These are phyloP conservation scores for Nakazawaea wickerhamii DNA, from an alignment of 805 yeast species.

Conservation along the genomic window DNA sequence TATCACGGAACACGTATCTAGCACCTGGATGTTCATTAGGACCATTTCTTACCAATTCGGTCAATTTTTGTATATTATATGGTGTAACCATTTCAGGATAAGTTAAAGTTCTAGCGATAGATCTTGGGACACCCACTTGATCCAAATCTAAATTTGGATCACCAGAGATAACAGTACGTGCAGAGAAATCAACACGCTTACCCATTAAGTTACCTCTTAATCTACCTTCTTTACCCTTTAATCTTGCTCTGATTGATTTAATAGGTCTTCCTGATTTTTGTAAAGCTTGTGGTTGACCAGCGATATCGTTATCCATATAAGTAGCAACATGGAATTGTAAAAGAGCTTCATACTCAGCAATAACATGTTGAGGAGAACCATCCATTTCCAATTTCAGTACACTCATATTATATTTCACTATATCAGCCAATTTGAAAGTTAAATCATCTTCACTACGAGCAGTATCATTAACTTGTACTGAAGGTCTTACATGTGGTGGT, in stretches of 20 bases:
- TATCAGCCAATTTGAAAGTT: slow-evolving; percentile 95
- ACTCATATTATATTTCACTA: slow-evolving; percentile 91
- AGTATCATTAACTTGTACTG: slow-evolving; percentile 95
- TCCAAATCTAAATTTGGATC: slow-evolving; percentile 97
- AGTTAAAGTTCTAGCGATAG: slow-evolving; percentile 91
- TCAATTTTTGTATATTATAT: slow-evolving; percentile 87
- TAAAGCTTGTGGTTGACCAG: slow-evolving; percentile 98
- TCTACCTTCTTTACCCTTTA: slow-evolving; percentile 99
- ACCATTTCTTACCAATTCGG: slow-evolving; percentile 93
- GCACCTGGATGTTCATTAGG: slow-evolving; percentile 99
- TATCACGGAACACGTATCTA: slow-evolving; percentile 94
- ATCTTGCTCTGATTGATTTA: slow-evolving; percentile 97
- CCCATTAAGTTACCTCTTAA: slow-evolving; percentile 98
- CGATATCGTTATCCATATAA: slow-evolving; percentile 98
- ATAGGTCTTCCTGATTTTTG: slow-evolving; percentile 99
- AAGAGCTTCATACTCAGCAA: slow-evolving; percentile 91
- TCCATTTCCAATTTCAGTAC: slow-evolving; percentile 97
- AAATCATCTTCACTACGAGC: slow-evolving; percentile 99
- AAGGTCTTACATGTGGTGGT: slow-evolving; percentile 99
- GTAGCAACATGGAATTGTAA: slow-evolving; percentile 98
- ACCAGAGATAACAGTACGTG: slow-evolving; percentile 98
- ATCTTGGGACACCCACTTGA: slow-evolving; percentile 97
- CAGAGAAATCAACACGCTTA: slow-evolving; percentile 98
- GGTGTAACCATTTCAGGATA: slow-evolving; percentile 99
- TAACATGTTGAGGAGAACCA: slow-evolving; percentile 98